phyloP scores from a whole-genome alignment of 2,329 filamentous ascomycete species.

The Botrytis paeoniae region DNA sequence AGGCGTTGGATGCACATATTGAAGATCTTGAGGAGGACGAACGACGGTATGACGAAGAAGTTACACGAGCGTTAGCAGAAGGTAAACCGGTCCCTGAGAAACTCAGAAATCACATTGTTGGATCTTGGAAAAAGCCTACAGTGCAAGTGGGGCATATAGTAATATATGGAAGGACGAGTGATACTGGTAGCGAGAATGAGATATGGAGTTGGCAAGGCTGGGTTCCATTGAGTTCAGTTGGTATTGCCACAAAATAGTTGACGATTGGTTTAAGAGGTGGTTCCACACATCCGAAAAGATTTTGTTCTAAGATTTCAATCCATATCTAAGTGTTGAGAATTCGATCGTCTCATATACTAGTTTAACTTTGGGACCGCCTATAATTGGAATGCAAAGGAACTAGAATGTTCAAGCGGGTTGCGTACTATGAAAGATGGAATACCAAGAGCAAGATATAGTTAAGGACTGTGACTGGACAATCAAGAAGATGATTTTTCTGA shows the following conservation, averaged over 20 bases:
- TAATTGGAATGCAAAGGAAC: background rate
- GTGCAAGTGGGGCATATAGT: background rate
- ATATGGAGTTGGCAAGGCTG: background rate
- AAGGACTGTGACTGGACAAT: background rate
- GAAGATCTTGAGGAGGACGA: background rate
- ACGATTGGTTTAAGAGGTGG: background rate
- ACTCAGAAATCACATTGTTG: background rate
- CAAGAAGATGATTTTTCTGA: background rate
- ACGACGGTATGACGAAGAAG: background rate
- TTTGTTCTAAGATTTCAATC: background rate
- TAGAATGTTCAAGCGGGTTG: background rate
- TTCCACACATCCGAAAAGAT: background rate
- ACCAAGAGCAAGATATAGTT: background rate
- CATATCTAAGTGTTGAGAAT: background rate
- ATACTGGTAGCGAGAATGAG: background rate
- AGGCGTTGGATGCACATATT: background rate
- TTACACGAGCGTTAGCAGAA: background rate
- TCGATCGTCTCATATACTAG: background rate
- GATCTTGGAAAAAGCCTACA: background rate
- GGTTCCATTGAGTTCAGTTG: background rate
- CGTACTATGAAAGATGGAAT: background rate
- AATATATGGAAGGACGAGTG: background rate
- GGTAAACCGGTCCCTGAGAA: no score
- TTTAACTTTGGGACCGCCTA: background rate
- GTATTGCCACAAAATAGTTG: background rate